Conservation (phyloP, 2,329 filamentous ascomycete species). For the Ophiocordyceps camponoti-rufipedis region DNA sequence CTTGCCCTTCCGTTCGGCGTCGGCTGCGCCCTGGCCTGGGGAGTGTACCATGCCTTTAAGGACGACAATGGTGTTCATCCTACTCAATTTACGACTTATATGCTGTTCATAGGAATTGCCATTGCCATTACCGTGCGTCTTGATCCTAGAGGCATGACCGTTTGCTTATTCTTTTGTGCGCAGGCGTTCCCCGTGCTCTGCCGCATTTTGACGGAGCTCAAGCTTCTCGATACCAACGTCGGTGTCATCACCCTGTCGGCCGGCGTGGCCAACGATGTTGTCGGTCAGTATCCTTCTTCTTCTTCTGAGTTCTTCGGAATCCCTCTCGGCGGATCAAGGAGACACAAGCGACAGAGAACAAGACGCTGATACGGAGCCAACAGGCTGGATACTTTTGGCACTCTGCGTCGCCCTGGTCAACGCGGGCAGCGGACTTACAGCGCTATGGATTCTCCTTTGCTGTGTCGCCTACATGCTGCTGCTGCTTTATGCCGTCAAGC, state of each 20-base stretch:
- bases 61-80: constrained; percentile 17
- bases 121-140: constrained; percentile 59
- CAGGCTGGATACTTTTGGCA: constrained; percentile 69
- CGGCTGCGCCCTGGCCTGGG: constrained; percentile 64
- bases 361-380: not conserved
- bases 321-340: too few species aligned
- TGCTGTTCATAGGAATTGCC: constrained; percentile 73
- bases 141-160: not conserved
- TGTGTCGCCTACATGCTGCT: constrained; percentile 61
- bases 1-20: constrained; percentile 73
- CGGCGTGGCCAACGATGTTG: constrained; percentile 75
- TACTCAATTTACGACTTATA: constrained; percentile 36
- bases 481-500: constrained; percentile 53
- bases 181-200: constrained; percentile 72
- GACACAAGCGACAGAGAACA: too few species aligned
- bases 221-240: constrained; percentile 65
- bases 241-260: constrained; percentile 80
- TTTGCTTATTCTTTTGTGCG: not conserved
- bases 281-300: constrained; percentile 10
- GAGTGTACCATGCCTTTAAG: constrained; percentile 58
- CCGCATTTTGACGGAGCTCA: constrained; percentile 80
- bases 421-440: constrained; percentile 61
- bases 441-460: constrained; percentile 68
- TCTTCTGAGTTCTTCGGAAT: too few species aligned
- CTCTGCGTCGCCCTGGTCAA: constrained; percentile 90